Conservation (phyloP, 345 rosid species). For the Geranium rotundifolium region DNA sequence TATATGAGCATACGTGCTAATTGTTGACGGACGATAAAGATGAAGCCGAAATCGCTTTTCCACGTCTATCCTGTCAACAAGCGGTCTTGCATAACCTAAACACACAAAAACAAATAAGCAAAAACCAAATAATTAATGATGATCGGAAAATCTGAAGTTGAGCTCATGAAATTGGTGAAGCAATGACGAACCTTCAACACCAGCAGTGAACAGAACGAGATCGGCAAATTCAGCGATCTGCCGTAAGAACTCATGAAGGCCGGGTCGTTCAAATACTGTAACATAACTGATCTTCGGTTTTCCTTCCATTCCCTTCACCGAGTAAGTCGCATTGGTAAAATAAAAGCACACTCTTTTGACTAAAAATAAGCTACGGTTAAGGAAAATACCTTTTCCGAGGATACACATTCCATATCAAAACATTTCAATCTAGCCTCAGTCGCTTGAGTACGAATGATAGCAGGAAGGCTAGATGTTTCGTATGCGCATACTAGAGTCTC, state of each 20-base stretch:
- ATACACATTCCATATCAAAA: conserved; percentile 49
- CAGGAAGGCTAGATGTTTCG: conserved; percentile 44
- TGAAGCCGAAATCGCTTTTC: conserved; percentile 31
- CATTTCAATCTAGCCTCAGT: conserved; percentile 46
- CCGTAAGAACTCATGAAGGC: conserved; percentile 39
- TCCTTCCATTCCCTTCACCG: conserved; percentile 38
- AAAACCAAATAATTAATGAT: not conserved
- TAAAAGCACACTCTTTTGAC: not conserved
- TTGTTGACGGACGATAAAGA: conserved; percentile 54
- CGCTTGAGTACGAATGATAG: conserved; percentile 31
- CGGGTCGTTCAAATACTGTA: conserved; percentile 53
- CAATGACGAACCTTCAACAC: conserved; percentile 37
- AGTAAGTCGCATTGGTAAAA: not conserved
- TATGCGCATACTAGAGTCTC: conserved; percentile 60
- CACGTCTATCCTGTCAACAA: conserved; percentile 44
- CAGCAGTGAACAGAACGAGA: conserved; percentile 51
- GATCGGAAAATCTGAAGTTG: not conserved
- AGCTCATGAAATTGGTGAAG: not conserved
- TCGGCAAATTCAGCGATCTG: conserved; percentile 37
- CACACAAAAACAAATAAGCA: not conserved
- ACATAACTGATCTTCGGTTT: conserved; percentile 32
- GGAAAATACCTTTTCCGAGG: conserved; percentile 36
- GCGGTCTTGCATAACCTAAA: conserved; percentile 53
- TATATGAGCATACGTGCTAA: conserved; percentile 33
- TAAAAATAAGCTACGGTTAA: not conserved